These are phyloP conservation scores for Croton setiger DNA, from an alignment of 441 rosid genomes.

Conservation along the genomic window DNA sequence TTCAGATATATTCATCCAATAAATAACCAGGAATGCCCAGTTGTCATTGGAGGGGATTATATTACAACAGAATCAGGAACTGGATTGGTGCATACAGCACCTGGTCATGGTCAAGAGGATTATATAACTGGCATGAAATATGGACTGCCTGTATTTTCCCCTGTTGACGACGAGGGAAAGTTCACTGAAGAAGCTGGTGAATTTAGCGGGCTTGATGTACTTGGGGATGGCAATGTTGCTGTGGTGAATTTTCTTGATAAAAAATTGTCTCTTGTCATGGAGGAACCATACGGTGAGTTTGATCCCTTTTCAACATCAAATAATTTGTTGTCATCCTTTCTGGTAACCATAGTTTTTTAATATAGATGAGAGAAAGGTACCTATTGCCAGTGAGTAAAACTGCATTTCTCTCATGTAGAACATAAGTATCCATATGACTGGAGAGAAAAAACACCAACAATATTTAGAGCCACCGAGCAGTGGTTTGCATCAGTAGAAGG, in stretches of 20 bases:
- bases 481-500: conserved; percentile 99
- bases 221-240: conserved; percentile 86
- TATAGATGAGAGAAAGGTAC: conserved; percentile 12
- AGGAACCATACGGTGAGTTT: conserved; percentile 82
- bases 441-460: conserved; percentile 95
- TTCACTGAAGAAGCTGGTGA: conserved; percentile 91
- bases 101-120: conserved; percentile 99
- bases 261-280: conserved; percentile 67
- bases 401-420: conserved; percentile 41
- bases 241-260: conserved; percentile 79
- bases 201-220: conserved; percentile 91
- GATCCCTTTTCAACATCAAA: neutral
- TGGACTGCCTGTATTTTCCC: conserved; percentile 79
- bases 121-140: conserved; percentile 85
- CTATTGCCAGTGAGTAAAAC: conserved; percentile 17
- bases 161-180: conserved; percentile 88
- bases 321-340: neutral
- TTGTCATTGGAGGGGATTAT: conserved; percentile 92
- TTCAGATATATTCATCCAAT: conserved; percentile 87
- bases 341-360: neutral
- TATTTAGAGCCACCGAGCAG: conserved; percentile 98
- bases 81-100: conserved; percentile 98
- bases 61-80: conserved; percentile 99
- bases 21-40: conserved; percentile 73
- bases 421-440: conserved; percentile 98